Evolutionary conservation across 306 rosid species (phyloP).

Genomic region (Quercus glauca): DNA sequence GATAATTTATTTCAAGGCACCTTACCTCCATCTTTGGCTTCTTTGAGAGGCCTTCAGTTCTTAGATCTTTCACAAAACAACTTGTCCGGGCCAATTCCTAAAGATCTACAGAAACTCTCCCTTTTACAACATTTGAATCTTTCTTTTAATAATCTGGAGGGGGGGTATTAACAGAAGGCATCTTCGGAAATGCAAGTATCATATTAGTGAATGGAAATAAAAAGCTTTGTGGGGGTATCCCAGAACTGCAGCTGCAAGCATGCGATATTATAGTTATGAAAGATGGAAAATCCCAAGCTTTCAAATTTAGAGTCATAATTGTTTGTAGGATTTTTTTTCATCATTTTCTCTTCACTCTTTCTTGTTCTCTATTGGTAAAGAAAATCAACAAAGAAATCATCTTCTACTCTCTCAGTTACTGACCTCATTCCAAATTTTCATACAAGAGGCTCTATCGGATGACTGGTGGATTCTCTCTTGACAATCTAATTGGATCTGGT

Average conservation of each 20-base stretch:
- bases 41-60: neutral
- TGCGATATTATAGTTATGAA: conserved; percentile 10
- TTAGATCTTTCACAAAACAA: no score
- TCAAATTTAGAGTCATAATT: conserved; percentile 1
- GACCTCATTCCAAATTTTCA: conserved; percentile 13
- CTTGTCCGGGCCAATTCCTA: neutral
- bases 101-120: neutral
- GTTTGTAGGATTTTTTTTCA: conserved; percentile 10
- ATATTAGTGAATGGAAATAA: neutral
- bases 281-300: conserved; percentile 8
- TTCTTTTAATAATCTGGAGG: conserved; percentile 6
- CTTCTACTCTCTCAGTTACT: neutral
- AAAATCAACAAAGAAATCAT: neutral
- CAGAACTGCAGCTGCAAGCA: neutral
- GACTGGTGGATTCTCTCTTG: neutral
- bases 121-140: neutral
- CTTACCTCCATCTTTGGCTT: neutral
- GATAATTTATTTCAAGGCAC: neutral
- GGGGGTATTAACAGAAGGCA: conserved; percentile 35
- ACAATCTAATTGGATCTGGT: conserved; percentile 4
- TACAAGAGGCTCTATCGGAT: conserved; percentile 17
- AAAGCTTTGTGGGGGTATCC: conserved; percentile 18
- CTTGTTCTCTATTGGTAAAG: neutral
- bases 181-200: conserved; percentile 25
- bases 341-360: neutral